Percentiles rank a stretch among this genome's conserved stretches.
These are phyloP conservation scores for Phytophthora meadii DNA, from an alignment of 352 stramenopile genomes.

Conservation along the genomic window DNA sequence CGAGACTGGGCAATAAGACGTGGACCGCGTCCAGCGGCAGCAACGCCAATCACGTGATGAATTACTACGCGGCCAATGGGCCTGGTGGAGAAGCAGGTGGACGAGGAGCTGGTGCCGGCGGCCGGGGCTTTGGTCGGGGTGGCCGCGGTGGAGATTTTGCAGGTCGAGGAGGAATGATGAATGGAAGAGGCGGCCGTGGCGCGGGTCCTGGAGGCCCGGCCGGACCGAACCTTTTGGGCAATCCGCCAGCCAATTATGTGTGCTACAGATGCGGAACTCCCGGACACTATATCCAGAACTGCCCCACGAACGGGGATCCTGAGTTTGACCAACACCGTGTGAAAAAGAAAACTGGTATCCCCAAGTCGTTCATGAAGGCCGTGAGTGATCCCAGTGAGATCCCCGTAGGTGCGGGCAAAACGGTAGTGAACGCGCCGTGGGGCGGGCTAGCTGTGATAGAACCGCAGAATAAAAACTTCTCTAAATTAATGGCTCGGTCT, in stretches of 20 bases:
- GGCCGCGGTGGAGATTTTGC: slow-evolving; percentile 49
- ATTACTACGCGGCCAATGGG: slow-evolving; percentile 71
- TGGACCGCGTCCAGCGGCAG: slow-evolving; percentile 79
- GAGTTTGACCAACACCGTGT: slow-evolving; percentile 90
- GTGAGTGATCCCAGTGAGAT: slow-evolving; percentile 88
- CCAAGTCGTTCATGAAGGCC: slow-evolving; percentile 90
- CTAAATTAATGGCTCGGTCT: slow-evolving; percentile 91
- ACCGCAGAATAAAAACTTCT: slow-evolving; percentile 92
- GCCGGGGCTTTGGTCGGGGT: slow-evolving; percentile 57
- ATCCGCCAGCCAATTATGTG: slow-evolving; percentile 84
- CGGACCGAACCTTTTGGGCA: slow-evolving; percentile 44
- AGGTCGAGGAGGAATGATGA: slow-evolving; percentile 54
- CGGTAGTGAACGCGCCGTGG: slow-evolving; percentile 87
- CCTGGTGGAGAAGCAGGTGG: slow-evolving; percentile 40
- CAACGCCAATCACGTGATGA: slow-evolving; percentile 81
- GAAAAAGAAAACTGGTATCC: slow-evolving; percentile 90
- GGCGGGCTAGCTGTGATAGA: slow-evolving; percentile 91
- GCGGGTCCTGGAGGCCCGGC: slow-evolving; percentile 31
- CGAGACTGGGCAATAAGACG: slow-evolving; percentile 85
- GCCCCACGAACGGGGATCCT: slow-evolving; percentile 87
- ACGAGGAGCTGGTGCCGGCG: slow-evolving; percentile 46
- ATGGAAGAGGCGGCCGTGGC: slow-evolving; percentile 47
- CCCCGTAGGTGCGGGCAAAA: slow-evolving; percentile 82
- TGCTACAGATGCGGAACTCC: slow-evolving; percentile 86
- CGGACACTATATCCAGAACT: slow-evolving; percentile 91